Conservation (phyloP, 2,329 filamentous ascomycete species). For the Sordariomycetes sp. region DNA sequence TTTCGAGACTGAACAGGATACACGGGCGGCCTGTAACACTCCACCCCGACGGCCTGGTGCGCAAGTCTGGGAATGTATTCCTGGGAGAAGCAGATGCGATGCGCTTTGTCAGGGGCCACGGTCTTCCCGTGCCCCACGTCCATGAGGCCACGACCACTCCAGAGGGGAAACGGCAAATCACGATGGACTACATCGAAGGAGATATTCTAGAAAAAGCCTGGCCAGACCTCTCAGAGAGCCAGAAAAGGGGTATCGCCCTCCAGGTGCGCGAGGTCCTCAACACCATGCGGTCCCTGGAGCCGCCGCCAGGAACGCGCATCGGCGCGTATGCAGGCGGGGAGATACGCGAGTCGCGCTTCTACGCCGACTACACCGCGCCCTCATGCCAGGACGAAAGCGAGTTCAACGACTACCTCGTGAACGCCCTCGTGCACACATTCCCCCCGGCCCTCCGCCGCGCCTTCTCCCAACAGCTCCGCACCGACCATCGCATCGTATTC, state of each 20-base stretch:
- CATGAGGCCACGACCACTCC: constrained; percentile 7
- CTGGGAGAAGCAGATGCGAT: constrained; percentile 16
- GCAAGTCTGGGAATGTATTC: constrained; percentile 16
- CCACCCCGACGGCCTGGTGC: constrained; percentile 12
- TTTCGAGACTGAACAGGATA: constrained; percentile 11
- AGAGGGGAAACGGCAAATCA: constrained; percentile 11
- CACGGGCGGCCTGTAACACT: constrained; percentile 13
- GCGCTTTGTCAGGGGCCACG: constrained; percentile 9
- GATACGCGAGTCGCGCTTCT: constrained; percentile 14
- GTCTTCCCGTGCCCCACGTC: constrained; percentile 13
- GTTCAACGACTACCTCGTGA: constrained; percentile 16
- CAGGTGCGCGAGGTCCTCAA: constrained; percentile 15
- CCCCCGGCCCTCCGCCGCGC: constrained; percentile 12
- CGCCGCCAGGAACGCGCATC: constrained; percentile 12
- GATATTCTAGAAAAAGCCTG: constrained; percentile 15
- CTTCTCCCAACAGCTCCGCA: constrained; percentile 12
- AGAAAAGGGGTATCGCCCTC: constrained; percentile 12
- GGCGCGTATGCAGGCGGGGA: constrained; percentile 15
- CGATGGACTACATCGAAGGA: constrained; percentile 15
- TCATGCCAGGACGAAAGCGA: constrained; percentile 12
- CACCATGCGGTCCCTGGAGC: constrained; percentile 13
- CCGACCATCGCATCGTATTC: constrained; percentile 25
- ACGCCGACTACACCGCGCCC: constrained; percentile 11
- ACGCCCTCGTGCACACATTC: constrained; percentile 6
- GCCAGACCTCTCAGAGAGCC: constrained; percentile 10